Evolutionary conservation across 2,329 filamentous ascomycete species (phyloP).

Genomic region (Graphium sp.): DNA sequence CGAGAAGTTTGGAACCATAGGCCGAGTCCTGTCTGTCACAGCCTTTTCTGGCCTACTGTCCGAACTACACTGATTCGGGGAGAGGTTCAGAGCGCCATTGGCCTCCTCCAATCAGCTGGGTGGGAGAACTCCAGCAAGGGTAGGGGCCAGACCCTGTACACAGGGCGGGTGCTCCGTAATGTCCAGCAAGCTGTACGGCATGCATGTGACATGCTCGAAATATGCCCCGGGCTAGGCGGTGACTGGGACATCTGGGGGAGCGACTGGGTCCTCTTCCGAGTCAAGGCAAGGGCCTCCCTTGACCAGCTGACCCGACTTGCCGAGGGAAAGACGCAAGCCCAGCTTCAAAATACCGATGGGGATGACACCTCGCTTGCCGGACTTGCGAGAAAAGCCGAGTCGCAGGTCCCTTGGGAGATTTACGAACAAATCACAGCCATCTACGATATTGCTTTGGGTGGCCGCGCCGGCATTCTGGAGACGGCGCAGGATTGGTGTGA

Average conservation of each 20-base stretch:
- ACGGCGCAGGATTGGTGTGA: conserved; percentile 85
- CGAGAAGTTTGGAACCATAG: conserved; percentile 43
- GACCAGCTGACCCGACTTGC: conserved; percentile 62
- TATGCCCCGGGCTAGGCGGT: conserved; percentile 50
- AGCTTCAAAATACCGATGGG: conserved; percentile 14
- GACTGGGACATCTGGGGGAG: conserved; percentile 73
- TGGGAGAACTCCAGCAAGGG: conserved; percentile 64
- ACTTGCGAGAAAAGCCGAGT: conserved; percentile 61
- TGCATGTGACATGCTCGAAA: conserved; percentile 51
- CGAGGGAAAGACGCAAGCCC: conserved; percentile 44
- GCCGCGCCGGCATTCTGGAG: conserved; percentile 56
- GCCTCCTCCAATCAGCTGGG: conserved; percentile 55
- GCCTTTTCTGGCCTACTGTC: conserved; percentile 74
- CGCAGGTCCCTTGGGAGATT: conserved; percentile 74
- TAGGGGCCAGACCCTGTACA: conserved; percentile 50
- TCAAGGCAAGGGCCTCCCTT: conserved; percentile 51
- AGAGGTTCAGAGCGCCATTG: conserved; percentile 48
- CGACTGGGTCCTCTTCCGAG: conserved; percentile 74
- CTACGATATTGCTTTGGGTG: conserved; percentile 67
- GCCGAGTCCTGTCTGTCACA: conserved; percentile 61
- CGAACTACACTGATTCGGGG: conserved; percentile 61
- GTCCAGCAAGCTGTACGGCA: conserved; percentile 56
- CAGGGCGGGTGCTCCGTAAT: conserved; percentile 58
- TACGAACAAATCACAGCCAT: conserved; percentile 71
- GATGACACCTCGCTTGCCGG: conserved; percentile 39